Percentiles rank a stretch among this genome's conserved stretches.
Evolutionary conservation across 179 eudicot genomes (phyloP).

Genomic region (Heliamphora ciliata): DNA sequence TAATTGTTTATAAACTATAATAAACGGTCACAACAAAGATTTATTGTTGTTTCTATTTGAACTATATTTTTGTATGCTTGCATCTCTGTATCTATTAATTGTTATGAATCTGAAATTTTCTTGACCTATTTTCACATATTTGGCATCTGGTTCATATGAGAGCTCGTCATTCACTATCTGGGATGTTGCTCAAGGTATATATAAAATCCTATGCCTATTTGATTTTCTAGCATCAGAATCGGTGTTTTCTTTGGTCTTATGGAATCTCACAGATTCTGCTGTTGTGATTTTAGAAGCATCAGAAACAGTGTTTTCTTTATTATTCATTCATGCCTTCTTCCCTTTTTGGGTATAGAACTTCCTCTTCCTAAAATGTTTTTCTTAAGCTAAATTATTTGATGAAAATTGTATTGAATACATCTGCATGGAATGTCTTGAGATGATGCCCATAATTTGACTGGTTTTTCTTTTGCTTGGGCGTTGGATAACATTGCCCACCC

Average conservation of each 20-base stretch:
- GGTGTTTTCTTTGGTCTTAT: background rate
- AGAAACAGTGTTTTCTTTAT: background rate
- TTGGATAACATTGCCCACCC: background rate
- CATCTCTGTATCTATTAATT: background rate
- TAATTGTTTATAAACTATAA: background rate
- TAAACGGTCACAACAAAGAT: conserved; percentile 1
- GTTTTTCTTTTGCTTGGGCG: background rate
- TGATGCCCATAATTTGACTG: background rate
- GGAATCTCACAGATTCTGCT: background rate
- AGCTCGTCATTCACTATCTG: conserved; percentile 86
- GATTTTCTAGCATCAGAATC: background rate
- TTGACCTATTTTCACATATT: conserved; percentile 63
- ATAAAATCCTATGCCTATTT: background rate
- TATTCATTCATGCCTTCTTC: background rate
- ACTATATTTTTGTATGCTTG: background rate
- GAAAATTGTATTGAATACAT: background rate
- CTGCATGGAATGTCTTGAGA: background rate
- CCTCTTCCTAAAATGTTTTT: background rate
- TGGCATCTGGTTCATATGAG: conserved; percentile 92
- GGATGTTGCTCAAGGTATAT: conserved; percentile 95
- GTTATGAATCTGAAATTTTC: conserved; percentile 27
- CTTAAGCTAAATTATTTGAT: background rate
- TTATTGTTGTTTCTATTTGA: background rate
- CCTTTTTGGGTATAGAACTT: background rate
- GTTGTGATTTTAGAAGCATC: conserved; percentile 7